phyloP scores from a whole-genome alignment of 2,329 filamentous ascomycete species.

The Colletotrichum ledebouriae region DNA sequence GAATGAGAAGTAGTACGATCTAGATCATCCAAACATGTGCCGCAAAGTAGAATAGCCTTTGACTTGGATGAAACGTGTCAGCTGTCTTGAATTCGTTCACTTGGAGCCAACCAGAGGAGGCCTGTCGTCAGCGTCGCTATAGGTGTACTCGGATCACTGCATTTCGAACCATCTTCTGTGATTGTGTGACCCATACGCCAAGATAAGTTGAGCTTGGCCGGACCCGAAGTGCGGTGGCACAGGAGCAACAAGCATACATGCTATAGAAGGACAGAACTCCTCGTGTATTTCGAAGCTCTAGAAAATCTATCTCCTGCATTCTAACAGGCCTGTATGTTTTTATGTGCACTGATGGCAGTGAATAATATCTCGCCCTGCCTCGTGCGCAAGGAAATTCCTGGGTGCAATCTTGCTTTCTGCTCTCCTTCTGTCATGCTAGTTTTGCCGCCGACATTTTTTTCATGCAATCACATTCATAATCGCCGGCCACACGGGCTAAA shows the following conservation, averaged over 20 bases:
- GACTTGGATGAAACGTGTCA: too few species aligned
- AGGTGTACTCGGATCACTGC: too few species aligned
- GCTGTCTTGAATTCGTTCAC: too few species aligned
- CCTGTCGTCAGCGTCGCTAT: too few species aligned
- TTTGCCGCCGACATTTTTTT: background rate
- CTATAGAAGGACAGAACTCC: background rate
- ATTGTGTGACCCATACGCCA: too few species aligned
- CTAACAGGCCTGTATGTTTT: slow-evolving; percentile 34
- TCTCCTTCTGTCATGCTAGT: background rate
- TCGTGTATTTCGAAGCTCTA: slow-evolving; percentile 7
- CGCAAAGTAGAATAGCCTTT: too few species aligned
- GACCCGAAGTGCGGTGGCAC: too few species aligned
- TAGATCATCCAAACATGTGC: too few species aligned
- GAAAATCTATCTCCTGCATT: slow-evolving; percentile 24
- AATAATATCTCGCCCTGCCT: background rate
- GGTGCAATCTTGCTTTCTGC: slow-evolving; percentile 3
- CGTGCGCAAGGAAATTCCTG: slow-evolving; percentile 24
- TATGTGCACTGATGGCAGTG: slow-evolving; percentile 35
- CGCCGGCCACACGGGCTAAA: background rate
- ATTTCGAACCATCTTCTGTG: too few species aligned
- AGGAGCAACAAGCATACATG: background rate
- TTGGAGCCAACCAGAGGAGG: too few species aligned
- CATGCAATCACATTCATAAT: background rate
- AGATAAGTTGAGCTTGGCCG: too few species aligned
- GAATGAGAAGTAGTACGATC: too few species aligned